Percentiles rank a stretch among this genome's conserved stretches.
Evolutionary conservation across 1,284 basidiomycete species (phyloP).

Genomic region (Moesziomyces aphidis): DNA sequence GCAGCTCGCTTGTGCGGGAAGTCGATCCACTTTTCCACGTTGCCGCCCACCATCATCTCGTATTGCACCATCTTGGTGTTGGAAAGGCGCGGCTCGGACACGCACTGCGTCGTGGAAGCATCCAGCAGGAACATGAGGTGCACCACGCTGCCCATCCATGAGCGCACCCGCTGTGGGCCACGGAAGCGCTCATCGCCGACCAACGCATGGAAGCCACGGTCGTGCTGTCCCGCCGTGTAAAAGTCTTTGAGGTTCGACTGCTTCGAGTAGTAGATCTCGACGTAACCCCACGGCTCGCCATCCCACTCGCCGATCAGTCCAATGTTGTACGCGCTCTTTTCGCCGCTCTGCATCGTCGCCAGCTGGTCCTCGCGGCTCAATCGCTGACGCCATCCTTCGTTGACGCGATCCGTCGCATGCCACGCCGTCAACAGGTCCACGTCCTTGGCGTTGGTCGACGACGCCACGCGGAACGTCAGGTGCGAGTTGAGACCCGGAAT

Average conservation of each 20-base stretch:
- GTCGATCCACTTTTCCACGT: constrained; percentile 63
- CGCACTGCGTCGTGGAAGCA: constrained; percentile 48
- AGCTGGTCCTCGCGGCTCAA: constrained; percentile 51
- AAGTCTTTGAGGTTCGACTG: constrained; percentile 50
- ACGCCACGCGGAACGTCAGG: constrained; percentile 57
- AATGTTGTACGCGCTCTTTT: constrained; percentile 30
- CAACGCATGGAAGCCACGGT: constrained; percentile 63
- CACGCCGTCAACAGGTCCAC: constrained; percentile 57
- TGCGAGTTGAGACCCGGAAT: constrained; percentile 54
- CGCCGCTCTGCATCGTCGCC: constrained; percentile 42
- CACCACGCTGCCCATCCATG: constrained; percentile 65
- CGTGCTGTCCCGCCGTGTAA: constrained; percentile 47
- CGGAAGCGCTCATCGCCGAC: constrained; percentile 63
- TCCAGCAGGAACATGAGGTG: constrained; percentile 63
- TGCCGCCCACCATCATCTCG: constrained; percentile 61
- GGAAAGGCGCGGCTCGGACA: constrained; percentile 59
- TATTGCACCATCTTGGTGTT: constrained; percentile 66
- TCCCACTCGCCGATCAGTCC: constrained; percentile 65
- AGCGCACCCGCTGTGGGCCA: constrained; percentile 59
- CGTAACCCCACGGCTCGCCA: constrained; percentile 63
- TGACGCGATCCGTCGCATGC: constrained; percentile 63
- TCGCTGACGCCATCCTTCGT: constrained; percentile 62
- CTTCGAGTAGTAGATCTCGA: constrained; percentile 62
- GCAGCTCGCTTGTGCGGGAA: constrained; percentile 65
- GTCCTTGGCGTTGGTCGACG: constrained; percentile 41